Percentiles rank a stretch among this genome's conserved stretches.
These are phyloP conservation scores for Pythium phragmiticola DNA, from an alignment of 352 stramenopile genomes.

Conservation along the genomic window DNA sequence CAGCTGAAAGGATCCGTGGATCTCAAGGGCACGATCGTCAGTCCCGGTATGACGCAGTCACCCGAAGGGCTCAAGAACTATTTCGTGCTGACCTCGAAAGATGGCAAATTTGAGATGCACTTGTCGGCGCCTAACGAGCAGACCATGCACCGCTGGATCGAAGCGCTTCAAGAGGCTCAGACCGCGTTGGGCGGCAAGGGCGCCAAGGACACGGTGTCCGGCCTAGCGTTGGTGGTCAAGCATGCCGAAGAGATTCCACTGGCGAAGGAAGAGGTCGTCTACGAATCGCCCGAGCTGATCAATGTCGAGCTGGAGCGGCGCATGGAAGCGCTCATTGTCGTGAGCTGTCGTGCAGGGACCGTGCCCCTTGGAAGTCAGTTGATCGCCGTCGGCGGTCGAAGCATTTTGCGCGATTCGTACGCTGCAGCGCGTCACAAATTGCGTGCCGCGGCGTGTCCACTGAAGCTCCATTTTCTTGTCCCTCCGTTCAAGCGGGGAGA, in stretches of 20 bases:
- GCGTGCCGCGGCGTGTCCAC: slow-evolving; percentile 52
- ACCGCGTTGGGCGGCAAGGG: slow-evolving; percentile 50
- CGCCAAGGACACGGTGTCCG: slow-evolving; percentile 53
- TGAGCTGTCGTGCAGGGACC: slow-evolving; percentile 40
- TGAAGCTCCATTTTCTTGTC: slow-evolving; percentile 76
- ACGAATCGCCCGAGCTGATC: slow-evolving; percentile 58
- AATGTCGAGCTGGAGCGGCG: slow-evolving; percentile 71
- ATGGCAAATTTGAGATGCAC: slow-evolving; percentile 85
- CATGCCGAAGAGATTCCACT: slow-evolving; percentile 78
- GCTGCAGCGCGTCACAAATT: slow-evolving; percentile 47
- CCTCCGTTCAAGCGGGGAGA: slow-evolving; percentile 80
- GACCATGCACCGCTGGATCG: slow-evolving; percentile 87
- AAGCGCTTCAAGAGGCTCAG: slow-evolving; percentile 78
- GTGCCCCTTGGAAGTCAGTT: slow-evolving; percentile 76
- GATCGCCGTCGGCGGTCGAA: slow-evolving; percentile 54
- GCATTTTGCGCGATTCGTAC: slow-evolving; percentile 69
- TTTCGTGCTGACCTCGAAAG: slow-evolving; percentile 81
- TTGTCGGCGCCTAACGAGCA: slow-evolving; percentile 78
- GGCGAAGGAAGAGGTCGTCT: slow-evolving; percentile 59
- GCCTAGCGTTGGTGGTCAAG: slow-evolving; percentile 71
- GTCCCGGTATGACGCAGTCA: slow-evolving; percentile 77
- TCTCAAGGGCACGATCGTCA: slow-evolving; percentile 80
- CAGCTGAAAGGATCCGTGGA: slow-evolving; percentile 68
- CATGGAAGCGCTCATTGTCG: slow-evolving; percentile 75
- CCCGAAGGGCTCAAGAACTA: slow-evolving; percentile 82